A percentile compares a stretch with the other conserved stretches of the same genome.
phyloP scores from a whole-genome alignment of 495 filamentous ascomycete species.

The Aspergillus steynii region DNA sequence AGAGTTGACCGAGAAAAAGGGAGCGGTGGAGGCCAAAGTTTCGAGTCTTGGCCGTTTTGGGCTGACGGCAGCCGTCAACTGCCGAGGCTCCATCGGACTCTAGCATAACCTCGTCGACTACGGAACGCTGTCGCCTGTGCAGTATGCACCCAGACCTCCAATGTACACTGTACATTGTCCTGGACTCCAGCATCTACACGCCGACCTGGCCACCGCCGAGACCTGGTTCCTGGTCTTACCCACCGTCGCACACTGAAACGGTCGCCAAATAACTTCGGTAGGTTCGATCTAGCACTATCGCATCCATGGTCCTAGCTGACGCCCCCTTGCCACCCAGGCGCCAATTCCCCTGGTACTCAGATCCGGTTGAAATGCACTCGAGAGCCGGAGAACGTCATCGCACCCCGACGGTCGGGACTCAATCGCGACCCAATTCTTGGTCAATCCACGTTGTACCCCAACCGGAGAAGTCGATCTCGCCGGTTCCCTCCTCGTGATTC shows the following conservation, averaged over 20 bases:
- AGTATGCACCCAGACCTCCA: neutral
- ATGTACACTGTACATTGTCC: neutral
- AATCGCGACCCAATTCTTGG: neutral
- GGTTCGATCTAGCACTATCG: neutral
- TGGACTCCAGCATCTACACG: too few relatives aligned
- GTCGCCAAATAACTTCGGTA: neutral
- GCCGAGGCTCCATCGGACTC: neutral
- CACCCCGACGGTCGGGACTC: neutral
- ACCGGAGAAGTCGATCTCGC: neutral
- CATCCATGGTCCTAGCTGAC: neutral
- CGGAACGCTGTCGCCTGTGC: too few relatives aligned
- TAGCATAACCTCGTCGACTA: neutral
- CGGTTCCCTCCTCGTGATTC: neutral
- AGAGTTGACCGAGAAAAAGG: constrained; percentile 35
- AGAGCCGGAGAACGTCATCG: neutral
- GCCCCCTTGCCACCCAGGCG: neutral
- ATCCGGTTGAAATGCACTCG: neutral
- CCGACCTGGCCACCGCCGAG: neutral
- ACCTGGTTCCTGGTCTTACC: neutral
- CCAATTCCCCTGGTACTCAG: neutral
- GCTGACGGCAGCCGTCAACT: neutral
- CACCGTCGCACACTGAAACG: neutral
- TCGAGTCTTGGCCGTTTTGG: neutral
- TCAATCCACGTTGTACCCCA: neutral
- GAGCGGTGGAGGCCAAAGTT: constrained; percentile 9